phyloP scores from a whole-genome alignment of 2,329 filamentous ascomycete genomes.

The Penicillium crustosum region DNA sequence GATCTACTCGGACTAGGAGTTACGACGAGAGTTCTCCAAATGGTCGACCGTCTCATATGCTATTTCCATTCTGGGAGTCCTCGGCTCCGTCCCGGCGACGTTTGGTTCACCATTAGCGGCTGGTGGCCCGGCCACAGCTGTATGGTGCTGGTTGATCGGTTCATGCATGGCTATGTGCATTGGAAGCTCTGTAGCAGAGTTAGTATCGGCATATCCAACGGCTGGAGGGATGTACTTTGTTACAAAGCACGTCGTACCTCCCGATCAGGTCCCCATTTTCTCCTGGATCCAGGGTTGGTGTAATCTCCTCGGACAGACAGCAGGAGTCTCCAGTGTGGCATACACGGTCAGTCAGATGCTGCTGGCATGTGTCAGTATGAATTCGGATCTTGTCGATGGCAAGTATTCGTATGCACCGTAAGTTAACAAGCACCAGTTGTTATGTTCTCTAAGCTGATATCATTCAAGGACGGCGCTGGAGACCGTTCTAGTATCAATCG shows the following conservation, averaged over 20 bases:
- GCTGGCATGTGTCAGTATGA: constrained; percentile 61
- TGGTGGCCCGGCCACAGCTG: constrained; percentile 62
- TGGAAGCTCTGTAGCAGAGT: constrained; percentile 63
- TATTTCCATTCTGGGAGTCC: constrained; percentile 63
- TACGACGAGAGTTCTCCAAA: constrained; percentile 63
- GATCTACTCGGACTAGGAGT: constrained; percentile 47
- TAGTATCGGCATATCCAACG: constrained; percentile 66
- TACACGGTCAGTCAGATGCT: constrained; percentile 66
- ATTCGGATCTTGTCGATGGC: constrained; percentile 53
- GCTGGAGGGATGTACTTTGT: constrained; percentile 69
- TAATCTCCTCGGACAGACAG: constrained; percentile 64
- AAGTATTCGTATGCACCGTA: constrained; percentile 59
- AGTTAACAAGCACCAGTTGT: constrained; percentile 21
- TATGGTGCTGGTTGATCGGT: constrained; percentile 66
- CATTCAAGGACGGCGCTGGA: constrained; percentile 54
- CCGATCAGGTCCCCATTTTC: constrained; percentile 61
- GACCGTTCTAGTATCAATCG: constrained; percentile 59
- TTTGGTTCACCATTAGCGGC: constrained; percentile 59
- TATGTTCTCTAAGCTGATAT: constrained; percentile 11
- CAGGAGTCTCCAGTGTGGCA: constrained; percentile 61
- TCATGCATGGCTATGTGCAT: constrained; percentile 65
- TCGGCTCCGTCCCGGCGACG: constrained; percentile 65
- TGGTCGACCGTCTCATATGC: constrained; percentile 68
- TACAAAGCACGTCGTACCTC: constrained; percentile 63
- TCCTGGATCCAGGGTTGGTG: constrained; percentile 68